phyloP scores from a whole-genome alignment of 2,329 filamentous ascomycete genomes.

The Hypoxylon sp. region DNA sequence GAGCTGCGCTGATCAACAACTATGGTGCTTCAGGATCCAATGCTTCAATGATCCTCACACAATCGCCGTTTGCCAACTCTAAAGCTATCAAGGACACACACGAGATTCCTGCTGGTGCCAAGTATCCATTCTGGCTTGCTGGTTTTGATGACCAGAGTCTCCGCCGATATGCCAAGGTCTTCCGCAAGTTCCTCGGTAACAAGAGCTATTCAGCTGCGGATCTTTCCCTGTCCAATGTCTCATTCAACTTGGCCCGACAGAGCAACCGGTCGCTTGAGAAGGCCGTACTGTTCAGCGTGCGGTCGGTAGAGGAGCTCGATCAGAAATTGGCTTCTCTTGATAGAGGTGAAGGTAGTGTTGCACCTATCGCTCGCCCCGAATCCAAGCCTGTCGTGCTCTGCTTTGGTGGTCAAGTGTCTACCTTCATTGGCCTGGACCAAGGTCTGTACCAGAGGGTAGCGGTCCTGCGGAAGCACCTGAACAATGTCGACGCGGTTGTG shows the following conservation, averaged over 20 bases:
- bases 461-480: conserved; percentile 47
- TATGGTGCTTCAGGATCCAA: conserved; percentile 58
- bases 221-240: conserved; percentile 48
- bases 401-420: conserved; percentile 55
- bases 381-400: conserved; percentile 55
- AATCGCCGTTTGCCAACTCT: conserved; percentile 42
- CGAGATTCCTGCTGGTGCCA: conserved; percentile 6
- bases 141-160: conserved; percentile 47
- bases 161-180: conserved; percentile 40
- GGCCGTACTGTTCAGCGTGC: conserved; percentile 48
- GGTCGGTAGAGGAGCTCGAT: conserved; percentile 51
- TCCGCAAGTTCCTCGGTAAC: conserved; percentile 40
- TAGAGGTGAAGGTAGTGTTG: conserved; percentile 19
- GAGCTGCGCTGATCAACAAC: conserved; percentile 54
- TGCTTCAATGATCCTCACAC: conserved; percentile 51
- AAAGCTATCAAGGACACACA: conserved; percentile 20
- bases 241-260: conserved; percentile 55
- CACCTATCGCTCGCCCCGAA: conserved; percentile 25
- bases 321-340: conserved; percentile 41
- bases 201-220: conserved; percentile 40
- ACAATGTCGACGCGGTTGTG: conserved; percentile 41
- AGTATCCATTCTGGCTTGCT: conserved; percentile 40
- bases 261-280: conserved; percentile 51
- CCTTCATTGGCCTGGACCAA: conserved; percentile 52
- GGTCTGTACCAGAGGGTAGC: conserved; percentile 50